Evolutionary conservation across 108 stramenopile genomes (phyloP), one percentile per base, ranked within the genome.

Genomic region (Mediolabrus comicus): DNA sequence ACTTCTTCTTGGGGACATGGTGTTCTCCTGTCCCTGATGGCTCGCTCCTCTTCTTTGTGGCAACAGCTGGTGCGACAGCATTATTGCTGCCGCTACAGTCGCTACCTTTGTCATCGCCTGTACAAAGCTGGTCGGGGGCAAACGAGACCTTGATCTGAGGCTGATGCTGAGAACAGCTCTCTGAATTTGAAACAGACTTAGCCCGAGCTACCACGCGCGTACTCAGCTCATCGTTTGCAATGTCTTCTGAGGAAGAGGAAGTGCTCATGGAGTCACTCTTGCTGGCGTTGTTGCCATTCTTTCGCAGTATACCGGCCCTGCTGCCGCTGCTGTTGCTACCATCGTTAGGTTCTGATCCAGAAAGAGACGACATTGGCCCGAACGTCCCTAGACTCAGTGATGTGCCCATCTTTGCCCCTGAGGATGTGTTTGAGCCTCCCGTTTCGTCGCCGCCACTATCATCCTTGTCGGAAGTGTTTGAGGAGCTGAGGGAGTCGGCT

Each of bases 401-500:
- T 34, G 10, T 32, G 30, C 16, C 49, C 46, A 32, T 32, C 30
- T 38, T 59, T 14, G 41, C 56, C 2, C 28, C 26, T 12, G 53
- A 62, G 32, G 70, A 71, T 3, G 70, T 71, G 33, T 71, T 71
- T 52, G 61, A 62, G 14, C 63, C 63, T 34, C 34, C 59, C 14
- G 25, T 49, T 49, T 68, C 67, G 17, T 71, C 70, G 60, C 60
- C 61, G 3, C 70, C 70, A 53, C 70, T 71, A 52, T 71, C 70
- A 31, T 71, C 70, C 34, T 71, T 71, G 41, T 71, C 70, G n/a
- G 70, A 71, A 3, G 70, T 71, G 70, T 59, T 60, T 4, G 70
- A 62, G 33, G 59, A 62, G 13, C 53, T 52, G 1, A 53, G 54
- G 4, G 58, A 59, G 46, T 59, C 69, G 22, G 36, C 51, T n/a